Evolutionary conservation across 805 yeast genomes (phyloP), one percentile per base, ranked within the genome.

Genomic region (Suhomyces sp.): DNA sequence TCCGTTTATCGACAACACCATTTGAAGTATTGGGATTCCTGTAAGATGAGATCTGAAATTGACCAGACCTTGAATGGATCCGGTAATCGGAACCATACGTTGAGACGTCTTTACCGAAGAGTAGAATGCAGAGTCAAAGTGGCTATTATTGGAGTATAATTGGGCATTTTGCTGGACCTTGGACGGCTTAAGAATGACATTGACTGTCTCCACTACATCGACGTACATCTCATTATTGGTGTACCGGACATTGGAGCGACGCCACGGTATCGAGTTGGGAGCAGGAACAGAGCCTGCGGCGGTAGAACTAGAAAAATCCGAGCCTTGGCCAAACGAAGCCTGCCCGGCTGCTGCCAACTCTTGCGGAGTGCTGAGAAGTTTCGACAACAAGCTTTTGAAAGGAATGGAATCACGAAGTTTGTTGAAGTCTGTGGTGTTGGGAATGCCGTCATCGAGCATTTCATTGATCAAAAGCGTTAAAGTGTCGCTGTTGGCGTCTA

Each of bases 141-240:
- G 51, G 37, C 19, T 53, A 15, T 56, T 59, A 21, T 51, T 44
- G 22, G 57, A 51, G 15, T 55, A 45, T 10, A 51, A 33, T 15
- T 52, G 25, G 25, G 53, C 49, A 25, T 46, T 24, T 40, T 43
- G 40, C 35, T 53, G 52, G 25, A 49, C 53, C 15, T 55, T 58
- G 15, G 52, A 29, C 3, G 80, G 68, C 21, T 76, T 72, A 20
- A 84, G 66, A 0, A 86, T 76, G 35, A 86, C 78, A 55, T 78
- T 79, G 20, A 88, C 66, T 0, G 77, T 72, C 65, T 93, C 99
- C 2, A 77, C 75, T 5, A 94, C 65, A 67, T 94, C 98, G 7
- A 93, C 86, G 64, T 85, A 90, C 67, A 93, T 76, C 67, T 93
- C 98, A 66, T 93, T 90, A 57, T 84, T 84, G 3, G 89, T 78